Evolutionary conservation across 805 yeast species (phyloP).

Genomic region (Cyberlindnera saturnus): DNA sequence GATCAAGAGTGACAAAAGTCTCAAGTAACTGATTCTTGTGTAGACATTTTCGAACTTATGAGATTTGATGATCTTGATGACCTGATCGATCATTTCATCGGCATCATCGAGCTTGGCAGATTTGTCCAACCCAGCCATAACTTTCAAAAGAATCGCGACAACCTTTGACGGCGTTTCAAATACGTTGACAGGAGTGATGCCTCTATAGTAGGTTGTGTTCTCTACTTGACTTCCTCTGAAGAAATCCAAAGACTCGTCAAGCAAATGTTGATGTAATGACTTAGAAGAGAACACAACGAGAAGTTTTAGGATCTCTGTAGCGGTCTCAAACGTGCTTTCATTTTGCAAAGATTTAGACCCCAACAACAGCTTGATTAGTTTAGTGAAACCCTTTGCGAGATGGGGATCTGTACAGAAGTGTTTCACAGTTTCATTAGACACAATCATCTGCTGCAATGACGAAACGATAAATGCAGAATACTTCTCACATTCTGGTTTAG

Average conservation of each 20-base stretch:
- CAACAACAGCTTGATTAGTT: conserved; percentile 9
- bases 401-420: conserved; percentile 20
- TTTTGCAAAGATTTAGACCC: conserved; percentile 12
- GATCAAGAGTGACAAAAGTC: conserved; percentile 45
- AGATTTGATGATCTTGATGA: conserved; percentile 8
- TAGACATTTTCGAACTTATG: conserved; percentile 10
- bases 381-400: conserved; percentile 10
- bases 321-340: conserved; percentile 18
- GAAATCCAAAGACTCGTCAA: conserved; percentile 31
- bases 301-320: conserved; percentile 30
- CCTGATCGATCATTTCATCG: conserved; percentile 8
- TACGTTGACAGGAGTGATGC: conserved; percentile 14
- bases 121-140: conserved; percentile 50
- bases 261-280: conserved; percentile 37
- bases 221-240: conserved; percentile 26
- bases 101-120: conserved; percentile 22
- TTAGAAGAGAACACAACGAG: conserved; percentile 27
- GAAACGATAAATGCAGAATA: conserved; percentile 17
- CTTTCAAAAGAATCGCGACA: conserved; percentile 35
- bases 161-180: conserved; percentile 26
- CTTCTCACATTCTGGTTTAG: neutral
- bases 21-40: conserved; percentile 47
- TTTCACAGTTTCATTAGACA: conserved; percentile 16
- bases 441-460: conserved; percentile 14
- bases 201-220: conserved; percentile 11